Evolutionary conservation across 1,284 basidiomycete species (phyloP).

Genomic region (Cryptococcus sp.): DNA sequence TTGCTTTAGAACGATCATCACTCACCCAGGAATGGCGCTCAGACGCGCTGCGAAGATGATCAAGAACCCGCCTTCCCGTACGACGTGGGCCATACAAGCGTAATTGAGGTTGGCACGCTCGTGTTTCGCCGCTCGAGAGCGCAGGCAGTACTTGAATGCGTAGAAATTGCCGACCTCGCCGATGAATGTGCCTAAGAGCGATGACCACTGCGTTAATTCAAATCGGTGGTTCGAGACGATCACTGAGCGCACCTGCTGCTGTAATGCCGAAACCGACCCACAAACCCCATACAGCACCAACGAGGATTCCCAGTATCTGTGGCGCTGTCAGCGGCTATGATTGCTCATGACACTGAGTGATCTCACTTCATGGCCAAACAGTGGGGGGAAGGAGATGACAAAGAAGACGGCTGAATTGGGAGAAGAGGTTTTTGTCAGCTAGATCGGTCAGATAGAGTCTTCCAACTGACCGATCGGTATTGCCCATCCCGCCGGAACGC

Average conservation of each 20-base stretch:
- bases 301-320: conserved; percentile 47
- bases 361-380: conserved; percentile 49
- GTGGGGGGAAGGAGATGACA: conserved; percentile 50
- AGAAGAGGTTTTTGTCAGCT: conserved; percentile 52
- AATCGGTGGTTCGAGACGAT: not conserved
- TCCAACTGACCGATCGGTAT: conserved; percentile 71
- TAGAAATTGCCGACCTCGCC: conserved; percentile 50
- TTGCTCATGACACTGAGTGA: not conserved
- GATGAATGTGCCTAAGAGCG: conserved; percentile 43
- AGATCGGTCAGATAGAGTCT: conserved; percentile 74
- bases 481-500: conserved; percentile 65
- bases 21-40: conserved; percentile 72
- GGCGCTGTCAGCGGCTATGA: conserved; percentile 8
- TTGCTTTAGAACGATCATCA: not conserved
- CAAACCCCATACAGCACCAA: conserved; percentile 50
- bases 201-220: not conserved
- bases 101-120: conserved; percentile 72
- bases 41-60: conserved; percentile 72
- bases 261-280: conserved; percentile 51
- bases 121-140: conserved; percentile 66
- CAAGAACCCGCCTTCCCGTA: conserved; percentile 76
- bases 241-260: conserved; percentile 14
- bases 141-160: conserved; percentile 56
- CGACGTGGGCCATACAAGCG: conserved; percentile 72
- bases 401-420: conserved; percentile 44